Evolutionary conservation across 2,329 filamentous ascomycete genomes (phyloP).

Genomic region (Botryotinia narcissicola): DNA sequence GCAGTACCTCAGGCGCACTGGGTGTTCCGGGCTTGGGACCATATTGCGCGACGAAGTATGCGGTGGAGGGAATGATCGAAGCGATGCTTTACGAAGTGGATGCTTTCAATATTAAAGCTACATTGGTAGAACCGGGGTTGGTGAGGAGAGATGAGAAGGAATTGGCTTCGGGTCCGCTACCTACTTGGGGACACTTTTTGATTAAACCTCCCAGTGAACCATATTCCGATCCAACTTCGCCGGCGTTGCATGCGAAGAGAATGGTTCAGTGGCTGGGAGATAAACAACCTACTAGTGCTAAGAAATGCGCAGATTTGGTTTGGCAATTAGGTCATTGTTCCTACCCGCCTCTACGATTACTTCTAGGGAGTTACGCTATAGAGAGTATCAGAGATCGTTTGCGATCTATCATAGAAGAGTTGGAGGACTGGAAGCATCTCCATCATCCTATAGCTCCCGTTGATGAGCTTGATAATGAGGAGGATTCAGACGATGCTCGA

Average conservation of each 20-base stretch:
- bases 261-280: slow-evolving; percentile 96
- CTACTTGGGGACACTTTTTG: slow-evolving; percentile 87
- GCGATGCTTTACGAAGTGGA: slow-evolving; percentile 97
- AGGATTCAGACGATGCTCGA: slow-evolving; percentile 22
- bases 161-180: slow-evolving; percentile 52
- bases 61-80: slow-evolving; percentile 91
- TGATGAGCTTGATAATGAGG: slow-evolving; percentile 37
- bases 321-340: slow-evolving; percentile 94
- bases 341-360: slow-evolving; percentile 82
- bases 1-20: slow-evolving; percentile 85
- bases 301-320: slow-evolving; percentile 88
- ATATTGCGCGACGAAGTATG: slow-evolving; percentile 96
- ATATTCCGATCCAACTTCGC: slow-evolving; percentile 74
- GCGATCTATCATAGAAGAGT: slow-evolving; percentile 88
- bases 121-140: slow-evolving; percentile 86
- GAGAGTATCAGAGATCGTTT: slow-evolving; percentile 91
- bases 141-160: slow-evolving; percentile 81
- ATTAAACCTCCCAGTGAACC: slow-evolving; percentile 82
- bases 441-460: slow-evolving; percentile 58
- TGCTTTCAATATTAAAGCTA: slow-evolving; percentile 86
- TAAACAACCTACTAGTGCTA: slow-evolving; percentile 85
- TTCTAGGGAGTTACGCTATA: slow-evolving; percentile 92
- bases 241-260: slow-evolving; percentile 81
- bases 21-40: slow-evolving; percentile 90
- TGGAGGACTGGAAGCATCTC: slow-evolving; percentile 89